Base-by-base conservation (phyloP, 768 basidiomycete species). In the Mycena galopus region DNA sequence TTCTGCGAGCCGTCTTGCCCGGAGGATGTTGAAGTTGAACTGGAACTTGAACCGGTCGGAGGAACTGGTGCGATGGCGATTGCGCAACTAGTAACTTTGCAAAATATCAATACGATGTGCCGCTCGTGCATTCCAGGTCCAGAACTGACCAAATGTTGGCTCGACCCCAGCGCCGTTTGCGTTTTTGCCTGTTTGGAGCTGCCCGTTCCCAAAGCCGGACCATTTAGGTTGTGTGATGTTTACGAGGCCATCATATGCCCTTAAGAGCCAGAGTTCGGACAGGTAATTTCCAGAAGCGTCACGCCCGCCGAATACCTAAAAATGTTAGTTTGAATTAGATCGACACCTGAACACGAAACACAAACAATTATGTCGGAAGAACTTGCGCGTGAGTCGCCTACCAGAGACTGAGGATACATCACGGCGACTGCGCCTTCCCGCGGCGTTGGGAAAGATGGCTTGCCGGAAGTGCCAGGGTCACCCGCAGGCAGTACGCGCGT, bases 191-290 rank as follows among this genome's bases (percentile, higher is more conserved):
- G 88, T 87, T 79, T 88, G 84, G 47, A 95, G 86, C 33, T 80
- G 74, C 0, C 94, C 94, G 69, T 88, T 80, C 7, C 92, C 91
- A 75, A 87, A 94, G 17, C 92, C 91, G 35, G 86, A 78, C 93
- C 92, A 94, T 9, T 81, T 81, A 67, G 86, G 80, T 60, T 86
- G 84, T 2, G 90, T 86, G n/a, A 86, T 73, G n/a, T 87, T 87
- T 66, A 93, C 77, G 35, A 86, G 80, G n/a, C 86, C 91, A 71
- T 87, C 85, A 80, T 95, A 95, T 5, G 93, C 88, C 64, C 94
- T 85, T 71, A 96, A 84, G 10, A 96, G 79, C 94, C 94, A 96
- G 14, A 96, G 77, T 67, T 96, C 94, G 47, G 90, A 87, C 4
- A 94, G 84, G 77, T 93, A 91, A 29, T 84, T 88, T 17, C 94